Base-by-base conservation (phyloP, 495 filamentous ascomycete species). In the Penicillium soppii region DNA sequence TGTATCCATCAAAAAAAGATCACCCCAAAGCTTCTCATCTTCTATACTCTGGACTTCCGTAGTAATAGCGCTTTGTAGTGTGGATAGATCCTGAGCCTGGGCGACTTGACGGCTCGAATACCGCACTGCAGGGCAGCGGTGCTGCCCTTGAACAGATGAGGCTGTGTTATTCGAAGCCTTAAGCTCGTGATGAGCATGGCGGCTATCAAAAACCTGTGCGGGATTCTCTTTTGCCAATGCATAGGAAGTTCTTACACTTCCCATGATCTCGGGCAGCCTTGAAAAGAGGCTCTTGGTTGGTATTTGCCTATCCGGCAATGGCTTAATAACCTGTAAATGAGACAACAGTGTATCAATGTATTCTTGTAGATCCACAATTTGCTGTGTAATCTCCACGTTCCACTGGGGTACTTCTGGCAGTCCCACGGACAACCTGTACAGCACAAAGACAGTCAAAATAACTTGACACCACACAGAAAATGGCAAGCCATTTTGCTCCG, bases 231-330 rank as follows among this genome's bases (percentile, higher is more conserved):
- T 56, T 40, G 41, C 41, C 41, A 33, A 38, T 27, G 40, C 41
- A 52, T 52, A 56, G 12, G 53, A 56, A 40, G 47, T 41, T 22
- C 19, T 41, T 26, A 56, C 53, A 56, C 47, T 56, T 52, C 39
- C 53, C 10, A 56, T 51, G 35, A 56, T 50, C 47, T 56, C 53
- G 41, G 40, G 47, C 20, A 56, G 23, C 35, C 32, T 56, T 23
- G 41, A 39, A 36, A 51, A 56, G 32, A 56, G 53, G 35, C 53
- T 56, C 42, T 47, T 41, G 40, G 53, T 41, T 12, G 47, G 53
- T 8, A 56, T 25, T 47, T 52, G 35, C 16, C 16, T 37, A 17
- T 37, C 35, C 9, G 2, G 35, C 13, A 16, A 47, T 40, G 50
- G 50, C 32, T 53, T 15, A n/a, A 53, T 40, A 39, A 17, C 29